phyloP scores from a whole-genome alignment of 352 stramenopile genomes.

The Thalassiosira mediterranea region DNA sequence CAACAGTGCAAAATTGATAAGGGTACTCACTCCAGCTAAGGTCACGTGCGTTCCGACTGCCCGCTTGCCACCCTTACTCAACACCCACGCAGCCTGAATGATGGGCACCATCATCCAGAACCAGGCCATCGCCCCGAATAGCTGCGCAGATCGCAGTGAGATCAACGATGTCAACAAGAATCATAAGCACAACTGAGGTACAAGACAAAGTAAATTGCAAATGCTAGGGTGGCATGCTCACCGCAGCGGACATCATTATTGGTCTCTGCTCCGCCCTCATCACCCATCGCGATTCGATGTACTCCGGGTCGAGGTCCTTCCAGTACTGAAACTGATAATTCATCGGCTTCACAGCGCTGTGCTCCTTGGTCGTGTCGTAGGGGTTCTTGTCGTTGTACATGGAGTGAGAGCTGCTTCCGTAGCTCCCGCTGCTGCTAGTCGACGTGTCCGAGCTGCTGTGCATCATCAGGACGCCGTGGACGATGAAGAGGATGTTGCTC shows the following conservation, averaged over 20 bases:
- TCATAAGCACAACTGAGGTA: too few species aligned
- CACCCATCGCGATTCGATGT: constrained; percentile 60
- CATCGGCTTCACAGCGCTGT: not conserved
- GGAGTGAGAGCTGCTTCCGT: constrained; percentile 1
- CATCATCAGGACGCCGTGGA: constrained; percentile 36
- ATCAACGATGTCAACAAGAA: too few species aligned
- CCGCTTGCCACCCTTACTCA: constrained; percentile 54
- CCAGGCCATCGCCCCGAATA: constrained; percentile 69
- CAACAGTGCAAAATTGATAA: not conserved
- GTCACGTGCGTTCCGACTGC: constrained; percentile 55
- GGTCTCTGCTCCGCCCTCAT: constrained; percentile 33
- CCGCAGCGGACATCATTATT: constrained; percentile 41
- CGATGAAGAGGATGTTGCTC: constrained; percentile 48
- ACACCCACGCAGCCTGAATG: constrained; percentile 67
- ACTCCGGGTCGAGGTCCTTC: constrained; percentile 57
- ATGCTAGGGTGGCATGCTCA: too few species aligned
- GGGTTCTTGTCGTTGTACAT: not conserved
- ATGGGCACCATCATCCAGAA: constrained; percentile 71
- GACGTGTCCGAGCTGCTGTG: not conserved
- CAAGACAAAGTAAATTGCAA: too few species aligned
- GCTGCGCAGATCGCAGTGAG: not conserved
- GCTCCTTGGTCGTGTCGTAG: constrained; percentile 11
- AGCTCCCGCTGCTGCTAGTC: not conserved
- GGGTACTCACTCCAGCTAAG: constrained; percentile 50
- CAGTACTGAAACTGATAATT: constrained; percentile 45